Evolutionary conservation across 148 eudicot species (phyloP), one percentile per base, ranked within the genome.

Genomic region (Chenopodium quinoa): DNA sequence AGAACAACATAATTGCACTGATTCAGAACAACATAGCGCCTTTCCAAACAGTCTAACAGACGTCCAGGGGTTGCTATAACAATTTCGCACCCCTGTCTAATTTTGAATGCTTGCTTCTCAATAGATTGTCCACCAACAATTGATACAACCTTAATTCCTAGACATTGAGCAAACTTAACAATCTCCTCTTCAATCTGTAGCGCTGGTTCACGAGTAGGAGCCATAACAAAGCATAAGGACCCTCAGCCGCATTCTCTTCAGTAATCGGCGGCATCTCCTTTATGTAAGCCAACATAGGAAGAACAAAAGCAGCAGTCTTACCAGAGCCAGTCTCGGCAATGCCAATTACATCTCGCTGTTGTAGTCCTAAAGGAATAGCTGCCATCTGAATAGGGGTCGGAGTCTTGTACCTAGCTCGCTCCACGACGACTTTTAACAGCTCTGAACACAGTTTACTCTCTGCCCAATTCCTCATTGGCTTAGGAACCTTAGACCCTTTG

Each of bases 171-270:
- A 84, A 94, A 92, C 81, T 92, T 94, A 2, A 88, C 89, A 46
- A 92, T 94, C 85, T 92, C 96, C 8, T 91, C 91, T 89, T 92
- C 94, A 81, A 93, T 94, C 78, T 92, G 96, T 86, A 92, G 94
- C 2, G 96, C 96, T 54, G 92, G 92, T 83, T 93, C 95, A 79
- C 97, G 90, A 16, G 97, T 92, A 14, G 98, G 98, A 32, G 98
- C 96, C 96, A 93, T 85, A 40, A 93, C 98, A 71, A 93, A 23
- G 98, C 96, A 87, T 92, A 93, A 77, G 98, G 94, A 20, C 96
- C 98, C 88, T 92, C 96, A 10, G 92, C 90, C 81, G 89, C 92
- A 79, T 87, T 88, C 23, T 85, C 90, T 72, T 90, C 92, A 12
- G 85, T 82, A 31, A 90, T 88, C 29, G 92, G 92, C 64, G 91